Evolutionary conservation across 306 rosid species (phyloP), one percentile per base, ranked within the genome.

Genomic region (Cicer bijugum): DNA sequence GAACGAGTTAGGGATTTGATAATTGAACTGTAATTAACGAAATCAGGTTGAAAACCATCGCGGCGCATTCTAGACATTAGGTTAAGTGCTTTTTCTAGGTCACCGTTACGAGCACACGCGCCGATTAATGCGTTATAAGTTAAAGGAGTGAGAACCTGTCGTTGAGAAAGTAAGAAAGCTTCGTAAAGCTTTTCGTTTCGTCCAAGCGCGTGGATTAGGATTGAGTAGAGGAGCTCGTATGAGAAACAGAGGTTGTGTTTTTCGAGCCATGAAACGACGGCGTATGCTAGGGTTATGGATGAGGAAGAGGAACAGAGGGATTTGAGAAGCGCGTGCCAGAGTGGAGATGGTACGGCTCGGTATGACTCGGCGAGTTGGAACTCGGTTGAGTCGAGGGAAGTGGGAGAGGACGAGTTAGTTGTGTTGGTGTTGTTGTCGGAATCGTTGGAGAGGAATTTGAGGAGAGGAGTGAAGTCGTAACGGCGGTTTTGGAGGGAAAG

Each of bases 231-330:
- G 12, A 93, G 79, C 82, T 93, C 97, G 72, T 93, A 93, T 0
- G 98, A 90, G 88, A 86, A 93, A 69, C 98, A 93, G 42, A 93
- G 88, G 19, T 93, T 93, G 88, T 93, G 98, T 62, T 82, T 90
- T 51, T 89, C 88, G 17, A 93, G 92, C 98, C 98, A 90, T 6
- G 90, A 82, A 69, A 93, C 98, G 71, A 90, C 90, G 69, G 85
- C 85, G 82, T 90, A 93, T 2, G 96, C 98, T 9, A 89, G 80
- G 3, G 76, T 77, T 9, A 93, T 82, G 7, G 93, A 85, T 14
- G 88, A 63, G 12, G 91, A 47, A 8, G 94, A 78, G 35, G 96
- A 80, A 69, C 98, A 93, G 33, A 93, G 89, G 5, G 93, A 89
- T 62, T 90, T 93, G 38, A 93, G 91, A 62, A 93, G 93, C 0